A percentile compares a stretch with the other conserved stretches of the same genome.
phyloP scores from a whole-genome alignment of 257 asterid species.

The Solanum chilense region DNA sequence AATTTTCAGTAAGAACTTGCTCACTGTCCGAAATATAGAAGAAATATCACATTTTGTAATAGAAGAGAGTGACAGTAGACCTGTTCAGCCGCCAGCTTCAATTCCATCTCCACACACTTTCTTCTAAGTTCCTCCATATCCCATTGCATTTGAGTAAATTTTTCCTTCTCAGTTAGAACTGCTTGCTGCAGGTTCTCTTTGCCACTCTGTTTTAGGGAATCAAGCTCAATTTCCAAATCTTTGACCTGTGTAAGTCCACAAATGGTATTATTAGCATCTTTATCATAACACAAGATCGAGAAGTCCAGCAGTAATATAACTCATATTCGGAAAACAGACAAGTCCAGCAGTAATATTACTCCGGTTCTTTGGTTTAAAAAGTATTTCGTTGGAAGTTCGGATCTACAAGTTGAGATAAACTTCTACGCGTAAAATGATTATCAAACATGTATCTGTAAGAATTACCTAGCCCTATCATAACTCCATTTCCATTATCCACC shows the following conservation, averaged over 20 bases:
- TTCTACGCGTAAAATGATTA: neutral
- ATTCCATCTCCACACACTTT: conserved; percentile 43
- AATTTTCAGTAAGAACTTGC: conserved; percentile 1
- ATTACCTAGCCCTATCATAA: neutral
- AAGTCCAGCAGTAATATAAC: neutral
- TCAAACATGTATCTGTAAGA: neutral
- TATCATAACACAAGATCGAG: neutral
- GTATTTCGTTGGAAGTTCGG: neutral
- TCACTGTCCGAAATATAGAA: neutral
- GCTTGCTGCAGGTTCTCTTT: conserved; percentile 57
- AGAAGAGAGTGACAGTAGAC: conserved; percentile 17
- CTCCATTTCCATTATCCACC: neutral
- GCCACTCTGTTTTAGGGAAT: conserved; percentile 28
- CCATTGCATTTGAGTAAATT: conserved; percentile 50
- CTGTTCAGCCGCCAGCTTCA: conserved; percentile 40
- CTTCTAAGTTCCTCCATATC: conserved; percentile 60
- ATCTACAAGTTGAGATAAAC: neutral
- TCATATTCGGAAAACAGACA: neutral
- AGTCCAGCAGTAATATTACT: neutral
- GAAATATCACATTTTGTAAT: neutral
- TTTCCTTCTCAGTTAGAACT: conserved; percentile 37
- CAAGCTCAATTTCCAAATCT: conserved; percentile 51
- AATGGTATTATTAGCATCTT: neutral
- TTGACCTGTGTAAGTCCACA: conserved; percentile 32
- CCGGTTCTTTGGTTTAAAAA: neutral